Conservation (phyloP, 1,139 yeast genomes). For the Blastobotrys buckinghamii region DNA sequence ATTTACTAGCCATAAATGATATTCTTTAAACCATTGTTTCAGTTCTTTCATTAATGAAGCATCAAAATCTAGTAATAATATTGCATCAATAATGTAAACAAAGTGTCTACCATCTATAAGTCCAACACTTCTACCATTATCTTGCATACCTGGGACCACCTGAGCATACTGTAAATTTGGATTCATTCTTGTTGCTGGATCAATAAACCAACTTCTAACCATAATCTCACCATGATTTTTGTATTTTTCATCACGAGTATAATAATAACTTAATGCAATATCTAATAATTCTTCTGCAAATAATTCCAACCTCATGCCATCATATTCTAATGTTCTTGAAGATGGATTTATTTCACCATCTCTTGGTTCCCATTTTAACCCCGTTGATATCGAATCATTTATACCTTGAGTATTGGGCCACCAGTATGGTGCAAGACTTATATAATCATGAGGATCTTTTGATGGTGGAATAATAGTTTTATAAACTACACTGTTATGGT, state of each 20-base stretch:
- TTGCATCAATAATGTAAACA: background rate
- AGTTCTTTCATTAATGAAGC: background rate
- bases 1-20: slow-evolving; percentile 1
- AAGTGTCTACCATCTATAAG: slow-evolving; percentile 2
- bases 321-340: background rate
- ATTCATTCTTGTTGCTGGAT: background rate
- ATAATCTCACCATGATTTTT: background rate
- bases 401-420: too few relatives aligned
- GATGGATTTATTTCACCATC: slow-evolving; percentile 3
- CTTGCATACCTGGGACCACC: background rate
- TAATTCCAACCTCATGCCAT: background rate
- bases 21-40: slow-evolving; percentile 1
- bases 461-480: background rate
- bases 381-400: background rate
- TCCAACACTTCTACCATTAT: background rate
- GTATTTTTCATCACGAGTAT: background rate
- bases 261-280: background rate
- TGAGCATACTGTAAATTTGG: slow-evolving; percentile 1
- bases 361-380: background rate
- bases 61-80: background rate
- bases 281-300: background rate
- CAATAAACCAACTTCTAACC: background rate
- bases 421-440: slow-evolving; percentile 4
- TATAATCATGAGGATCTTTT: slow-evolving; percentile 1
- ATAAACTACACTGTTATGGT: background rate